Base-by-base conservation (phyloP, 2,329 filamentous ascomycete species). In the Aspergillus awamori region DNA sequence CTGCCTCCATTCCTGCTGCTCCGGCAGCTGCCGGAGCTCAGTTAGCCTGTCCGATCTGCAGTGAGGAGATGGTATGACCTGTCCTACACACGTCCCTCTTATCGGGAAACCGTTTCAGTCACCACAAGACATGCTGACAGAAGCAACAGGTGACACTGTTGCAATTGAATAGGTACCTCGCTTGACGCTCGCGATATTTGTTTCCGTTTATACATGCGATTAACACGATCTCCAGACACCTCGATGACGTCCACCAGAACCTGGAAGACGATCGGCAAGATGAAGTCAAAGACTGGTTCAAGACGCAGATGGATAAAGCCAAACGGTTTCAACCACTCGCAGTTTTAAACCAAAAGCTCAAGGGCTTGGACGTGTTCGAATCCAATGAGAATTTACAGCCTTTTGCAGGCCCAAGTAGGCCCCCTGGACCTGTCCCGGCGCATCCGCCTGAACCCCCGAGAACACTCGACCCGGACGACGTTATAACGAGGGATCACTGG, bases 281-380 rank as follows among this genome's bases (percentile, higher is more conserved):
- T 76, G 92, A 97, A 78, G 93, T 97, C 69, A 96, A 96, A 80
- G 94, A 93, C 43, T 97, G 93, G 93, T 96, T 97, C 79, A 92
- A 96, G 80, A 90, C 92, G 72, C 93, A 97, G 77, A 93, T 97
- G 78, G 85, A 91, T 67, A 97, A 96, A 76, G 93, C 93, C 10
- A 97, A 95, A 77, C 89, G 89, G 66, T 97, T 97, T 76, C 93
- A 97, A 72, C 93, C 93, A 0, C 84, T 97, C 0, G 93, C 93
- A 0, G 84, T 96, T 4, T 86, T 97, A 70, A 97, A 97, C 78
- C 93, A 97, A 79, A 97, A 96, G 74, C 84, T 97, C 22, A 93
- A 95, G 62, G 93, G 93, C 8, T 83, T 97, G 47, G 93, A 97
- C 58, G 92, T 96, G 13, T 97, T 97, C 76, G 93, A 97, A 74